Percentiles rank a stretch among this genome's conserved stretches.
Conservation (phyloP, 208 protist species). For the Crithidia fasciculata region DNA sequence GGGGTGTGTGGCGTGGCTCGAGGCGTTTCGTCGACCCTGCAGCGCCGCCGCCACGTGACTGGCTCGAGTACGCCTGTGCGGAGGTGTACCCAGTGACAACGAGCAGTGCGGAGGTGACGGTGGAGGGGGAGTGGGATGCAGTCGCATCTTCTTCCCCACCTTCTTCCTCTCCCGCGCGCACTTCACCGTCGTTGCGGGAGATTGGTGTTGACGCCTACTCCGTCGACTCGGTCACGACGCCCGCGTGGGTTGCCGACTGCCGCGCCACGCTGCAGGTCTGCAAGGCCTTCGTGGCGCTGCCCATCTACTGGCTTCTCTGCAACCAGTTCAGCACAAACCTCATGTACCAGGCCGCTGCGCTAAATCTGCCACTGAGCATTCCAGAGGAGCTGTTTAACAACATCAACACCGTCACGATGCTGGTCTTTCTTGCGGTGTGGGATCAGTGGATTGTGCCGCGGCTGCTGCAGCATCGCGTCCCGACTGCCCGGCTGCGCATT, state of each 20-base stretch:
- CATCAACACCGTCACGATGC: conserved; percentile 64
- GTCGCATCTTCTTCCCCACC: background rate
- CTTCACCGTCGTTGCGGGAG: too few relatives aligned
- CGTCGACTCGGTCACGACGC: conserved; percentile 1
- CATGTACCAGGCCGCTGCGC: conserved; percentile 53
- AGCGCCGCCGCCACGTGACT: conserved; percentile 11
- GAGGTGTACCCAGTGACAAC: background rate
- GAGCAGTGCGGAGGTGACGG: background rate
- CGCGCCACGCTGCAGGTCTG: conserved; percentile 47
- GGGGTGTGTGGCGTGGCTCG: conserved; percentile 4
- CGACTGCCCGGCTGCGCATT: conserved; percentile 37
- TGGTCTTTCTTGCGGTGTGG: conserved; percentile 52
- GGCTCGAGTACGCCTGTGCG: conserved; percentile 26
- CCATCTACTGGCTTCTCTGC: conserved; percentile 75
- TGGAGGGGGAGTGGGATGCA: background rate
- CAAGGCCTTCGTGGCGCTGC: conserved; percentile 57
- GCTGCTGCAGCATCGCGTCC: conserved; percentile 29
- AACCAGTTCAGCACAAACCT: conserved; percentile 79
- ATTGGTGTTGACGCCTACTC: background rate
- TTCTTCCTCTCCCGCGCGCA: too few relatives aligned
- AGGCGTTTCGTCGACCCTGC: background rate
- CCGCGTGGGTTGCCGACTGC: conserved; percentile 41
- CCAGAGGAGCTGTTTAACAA: conserved; percentile 78
- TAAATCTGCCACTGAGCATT: conserved; percentile 41
- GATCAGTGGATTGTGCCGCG: conserved; percentile 47